phyloP scores from a whole-genome alignment of 495 filamentous ascomycete species.

The Annulohypoxylon nitens region DNA sequence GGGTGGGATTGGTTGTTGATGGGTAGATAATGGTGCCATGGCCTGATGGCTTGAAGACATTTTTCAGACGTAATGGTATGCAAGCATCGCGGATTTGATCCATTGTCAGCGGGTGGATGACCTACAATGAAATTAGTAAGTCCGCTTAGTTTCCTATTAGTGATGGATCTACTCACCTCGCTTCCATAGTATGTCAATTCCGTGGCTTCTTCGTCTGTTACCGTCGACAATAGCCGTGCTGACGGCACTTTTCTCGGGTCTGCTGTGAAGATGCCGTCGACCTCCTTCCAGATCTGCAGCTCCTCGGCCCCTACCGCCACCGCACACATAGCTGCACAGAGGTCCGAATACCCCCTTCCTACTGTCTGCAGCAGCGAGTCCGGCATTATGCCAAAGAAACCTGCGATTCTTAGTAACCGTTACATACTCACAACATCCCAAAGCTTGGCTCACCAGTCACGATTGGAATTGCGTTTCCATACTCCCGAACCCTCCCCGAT shows the following conservation, averaged over 20 bases:
- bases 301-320: conserved; percentile 62
- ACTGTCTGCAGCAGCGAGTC: conserved; percentile 61
- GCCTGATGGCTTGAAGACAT: conserved; percentile 56
- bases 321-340: conserved; percentile 65
- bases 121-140: conserved; percentile 43
- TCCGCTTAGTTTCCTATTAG: neutral
- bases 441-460: conserved; percentile 47
- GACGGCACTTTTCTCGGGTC: conserved; percentile 68
- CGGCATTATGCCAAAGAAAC: conserved; percentile 65
- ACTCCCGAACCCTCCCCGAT: conserved; percentile 43
- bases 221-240: conserved; percentile 61
- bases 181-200: conserved; percentile 69
- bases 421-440: neutral
- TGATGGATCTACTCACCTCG: conserved; percentile 48
- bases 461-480: conserved; percentile 48
- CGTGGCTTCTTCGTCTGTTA: conserved; percentile 66
- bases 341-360: conserved; percentile 66
- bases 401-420: conserved; percentile 54
- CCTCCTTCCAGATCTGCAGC: conserved; percentile 69
- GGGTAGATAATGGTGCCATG: conserved; percentile 58
- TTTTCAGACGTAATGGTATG: conserved; percentile 57
- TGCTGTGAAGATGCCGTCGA: conserved; percentile 70
- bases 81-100: conserved; percentile 57
- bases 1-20: conserved; percentile 32
- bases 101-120: conserved; percentile 61